phyloP scores from a whole-genome alignment of 805 yeast genomes.

The Schwanniomyces sp. region DNA sequence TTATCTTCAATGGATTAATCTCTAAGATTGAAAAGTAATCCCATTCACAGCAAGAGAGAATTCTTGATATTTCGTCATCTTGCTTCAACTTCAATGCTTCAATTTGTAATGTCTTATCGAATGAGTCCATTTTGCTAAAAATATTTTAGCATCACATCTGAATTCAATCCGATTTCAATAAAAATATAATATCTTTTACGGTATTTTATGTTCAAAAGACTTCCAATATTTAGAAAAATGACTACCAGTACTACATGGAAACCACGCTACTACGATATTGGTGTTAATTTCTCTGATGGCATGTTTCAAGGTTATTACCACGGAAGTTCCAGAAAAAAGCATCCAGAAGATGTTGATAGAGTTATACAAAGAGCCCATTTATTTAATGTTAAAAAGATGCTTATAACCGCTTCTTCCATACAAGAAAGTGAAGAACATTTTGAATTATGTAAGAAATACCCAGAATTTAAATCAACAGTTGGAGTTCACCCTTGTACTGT shows the following conservation, averaged over 20 bases:
- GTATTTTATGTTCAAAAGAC: neutral
- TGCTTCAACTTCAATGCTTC: constrained; percentile 30
- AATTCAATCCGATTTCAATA: neutral
- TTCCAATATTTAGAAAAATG: neutral
- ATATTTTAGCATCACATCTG: neutral
- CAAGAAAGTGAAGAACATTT: constrained; percentile 65
- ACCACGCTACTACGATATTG: constrained; percentile 46
- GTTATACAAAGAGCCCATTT: constrained; percentile 67
- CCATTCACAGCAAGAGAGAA: constrained; percentile 44
- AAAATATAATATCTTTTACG: neutral
- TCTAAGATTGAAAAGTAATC: constrained; percentile 60
- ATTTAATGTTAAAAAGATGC: constrained; percentile 64
- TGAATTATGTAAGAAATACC: constrained; percentile 46
- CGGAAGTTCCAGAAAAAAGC: constrained; percentile 54
- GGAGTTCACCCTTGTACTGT: constrained; percentile 97
- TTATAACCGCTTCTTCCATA: constrained; percentile 82
- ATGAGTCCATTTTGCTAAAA: neutral
- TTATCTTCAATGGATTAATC: constrained; percentile 23
- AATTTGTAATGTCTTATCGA: constrained; percentile 14
- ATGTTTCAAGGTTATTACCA: constrained; percentile 86
- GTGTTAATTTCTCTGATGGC: constrained; percentile 80
- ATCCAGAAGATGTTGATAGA: constrained; percentile 60
- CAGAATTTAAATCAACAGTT: constrained; percentile 60
- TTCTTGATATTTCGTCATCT: constrained; percentile 57
- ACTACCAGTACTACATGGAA: constrained; percentile 22